Evolutionary conservation across 1,139 yeast species (phyloP).

Genomic region (Zygosaccharomyces sapae): DNA sequence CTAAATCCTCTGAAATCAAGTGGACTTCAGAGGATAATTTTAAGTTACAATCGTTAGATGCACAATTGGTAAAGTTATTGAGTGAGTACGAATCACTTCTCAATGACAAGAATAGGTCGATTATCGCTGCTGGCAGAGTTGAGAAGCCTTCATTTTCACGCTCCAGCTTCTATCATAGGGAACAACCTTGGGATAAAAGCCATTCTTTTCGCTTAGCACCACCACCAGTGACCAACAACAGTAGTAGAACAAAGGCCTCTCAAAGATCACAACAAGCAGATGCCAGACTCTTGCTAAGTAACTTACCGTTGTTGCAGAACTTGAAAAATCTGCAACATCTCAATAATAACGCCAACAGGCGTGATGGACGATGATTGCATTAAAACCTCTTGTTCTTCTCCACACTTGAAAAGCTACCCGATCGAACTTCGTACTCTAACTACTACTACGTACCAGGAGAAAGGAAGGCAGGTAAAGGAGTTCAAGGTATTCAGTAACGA

Average conservation of each 20-base stretch:
- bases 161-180: not conserved
- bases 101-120: not conserved
- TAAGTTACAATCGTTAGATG: not conserved
- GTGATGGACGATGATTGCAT: not conserved
- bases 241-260: not conserved
- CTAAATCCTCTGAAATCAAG: not conserved
- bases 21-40: not conserved
- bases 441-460: not conserved
- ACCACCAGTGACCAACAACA: conserved; percentile 13
- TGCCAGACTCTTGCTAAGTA: conserved; percentile 11
- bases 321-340: conserved; percentile 17
- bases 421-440: conserved; percentile 1
- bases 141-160: not conserved
- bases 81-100: not conserved
- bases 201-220: conserved; percentile 19
- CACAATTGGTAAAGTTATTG: not conserved
- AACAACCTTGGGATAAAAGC: conserved; percentile 14
- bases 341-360: not conserved
- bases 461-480: not conserved
- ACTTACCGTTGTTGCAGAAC: conserved; percentile 19
- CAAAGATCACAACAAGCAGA: conserved; percentile 3
- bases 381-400: not conserved
- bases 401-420: not conserved
- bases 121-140: not conserved
- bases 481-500: not conserved